A percentile compares a stretch with the other conserved stretches of the same genome.
phyloP scores from a whole-genome alignment of 169 alveolate genomes.

The Eimeria zaria region DNA sequence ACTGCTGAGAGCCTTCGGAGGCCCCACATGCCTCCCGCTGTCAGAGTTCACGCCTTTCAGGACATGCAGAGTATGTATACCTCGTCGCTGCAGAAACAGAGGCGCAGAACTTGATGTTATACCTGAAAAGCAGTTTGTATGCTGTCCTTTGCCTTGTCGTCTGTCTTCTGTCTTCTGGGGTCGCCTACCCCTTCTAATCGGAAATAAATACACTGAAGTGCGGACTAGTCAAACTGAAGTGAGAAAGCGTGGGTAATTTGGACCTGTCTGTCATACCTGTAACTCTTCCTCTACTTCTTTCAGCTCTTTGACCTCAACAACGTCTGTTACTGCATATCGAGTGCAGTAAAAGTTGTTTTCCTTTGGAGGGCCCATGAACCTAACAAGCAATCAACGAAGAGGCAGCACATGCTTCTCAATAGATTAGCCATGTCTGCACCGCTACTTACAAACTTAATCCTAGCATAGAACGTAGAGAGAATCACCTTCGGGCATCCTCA shows the following conservation, averaged over 20 bases:
- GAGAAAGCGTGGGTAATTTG: not conserved
- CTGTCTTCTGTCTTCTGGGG: not conserved
- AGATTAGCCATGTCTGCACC: not conserved
- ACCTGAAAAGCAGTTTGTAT: not conserved
- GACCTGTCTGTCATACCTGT: not conserved
- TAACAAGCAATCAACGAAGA: not conserved
- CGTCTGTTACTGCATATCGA: slow-evolving; percentile 49
- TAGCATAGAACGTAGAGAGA: not conserved
- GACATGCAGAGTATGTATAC: slow-evolving; percentile 50
- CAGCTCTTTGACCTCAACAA: not conserved
- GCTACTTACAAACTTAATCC: not conserved
- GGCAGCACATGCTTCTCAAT: not conserved
- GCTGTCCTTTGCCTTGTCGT: not conserved
- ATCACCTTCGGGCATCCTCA: slow-evolving; percentile 58
- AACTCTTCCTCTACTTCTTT: slow-evolving; percentile 55
- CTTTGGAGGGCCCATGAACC: slow-evolving; percentile 69
- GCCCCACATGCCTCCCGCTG: slow-evolving; percentile 73
- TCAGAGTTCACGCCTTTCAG: slow-evolving; percentile 78
- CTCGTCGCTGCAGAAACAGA: slow-evolving; percentile 35
- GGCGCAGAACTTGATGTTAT: not conserved
- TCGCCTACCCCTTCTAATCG: not conserved
- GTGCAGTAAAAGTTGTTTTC: slow-evolving; percentile 26
- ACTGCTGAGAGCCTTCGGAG: slow-evolving; percentile 58
- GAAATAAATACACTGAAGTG: not conserved
- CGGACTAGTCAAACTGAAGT: not conserved